A percentile compares a stretch with the other conserved stretches of the same genome.
Conservation (phyloP, 495 filamentous ascomycete genomes). For the Chaetomidium leptoderma region DNA sequence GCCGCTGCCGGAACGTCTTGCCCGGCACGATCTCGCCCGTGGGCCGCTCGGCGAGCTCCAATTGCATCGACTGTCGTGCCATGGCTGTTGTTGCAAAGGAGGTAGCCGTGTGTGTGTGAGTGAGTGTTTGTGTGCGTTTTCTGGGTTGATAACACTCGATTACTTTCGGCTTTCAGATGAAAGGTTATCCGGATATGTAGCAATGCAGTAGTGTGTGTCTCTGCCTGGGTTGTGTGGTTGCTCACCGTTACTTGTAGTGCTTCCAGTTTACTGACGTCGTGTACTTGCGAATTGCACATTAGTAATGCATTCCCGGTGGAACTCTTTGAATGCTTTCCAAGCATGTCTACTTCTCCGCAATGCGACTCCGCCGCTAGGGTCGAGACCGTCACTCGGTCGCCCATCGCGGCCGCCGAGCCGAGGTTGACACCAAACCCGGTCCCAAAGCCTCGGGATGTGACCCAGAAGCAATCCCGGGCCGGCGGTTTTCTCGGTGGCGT, state of each 20-base stretch:
- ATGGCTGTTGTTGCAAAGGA: slow-evolving; percentile 24
- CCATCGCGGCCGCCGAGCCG: slow-evolving; percentile 9
- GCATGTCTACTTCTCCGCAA: not conserved
- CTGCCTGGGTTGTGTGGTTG: too few relatives aligned
- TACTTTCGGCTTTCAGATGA: too few relatives aligned
- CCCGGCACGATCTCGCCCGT: slow-evolving; percentile 41
- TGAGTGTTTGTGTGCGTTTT: not conserved
- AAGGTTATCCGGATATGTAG: not conserved
- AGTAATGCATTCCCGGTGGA: slow-evolving; percentile 1
- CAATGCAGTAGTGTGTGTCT: not conserved
- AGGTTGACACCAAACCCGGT: slow-evolving; percentile 7
- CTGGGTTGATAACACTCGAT: too few relatives aligned
- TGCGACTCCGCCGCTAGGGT: not conserved
- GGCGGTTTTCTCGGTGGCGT: too few relatives aligned
- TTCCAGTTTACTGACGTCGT: not conserved
- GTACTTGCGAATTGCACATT: not conserved
- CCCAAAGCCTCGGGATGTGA: slow-evolving; percentile 7
- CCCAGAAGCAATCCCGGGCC: not conserved
- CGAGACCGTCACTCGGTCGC: not conserved
- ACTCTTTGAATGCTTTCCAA: not conserved
- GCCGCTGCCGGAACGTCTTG: slow-evolving; percentile 52
- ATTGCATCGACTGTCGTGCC: slow-evolving; percentile 41
- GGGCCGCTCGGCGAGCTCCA: slow-evolving; percentile 51
- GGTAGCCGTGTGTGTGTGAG: too few relatives aligned
- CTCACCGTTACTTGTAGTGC: slow-evolving; percentile 7